Base-by-base conservation (phyloP, 495 filamentous ascomycete genomes). In the Neohortaea acidophila region DNA sequence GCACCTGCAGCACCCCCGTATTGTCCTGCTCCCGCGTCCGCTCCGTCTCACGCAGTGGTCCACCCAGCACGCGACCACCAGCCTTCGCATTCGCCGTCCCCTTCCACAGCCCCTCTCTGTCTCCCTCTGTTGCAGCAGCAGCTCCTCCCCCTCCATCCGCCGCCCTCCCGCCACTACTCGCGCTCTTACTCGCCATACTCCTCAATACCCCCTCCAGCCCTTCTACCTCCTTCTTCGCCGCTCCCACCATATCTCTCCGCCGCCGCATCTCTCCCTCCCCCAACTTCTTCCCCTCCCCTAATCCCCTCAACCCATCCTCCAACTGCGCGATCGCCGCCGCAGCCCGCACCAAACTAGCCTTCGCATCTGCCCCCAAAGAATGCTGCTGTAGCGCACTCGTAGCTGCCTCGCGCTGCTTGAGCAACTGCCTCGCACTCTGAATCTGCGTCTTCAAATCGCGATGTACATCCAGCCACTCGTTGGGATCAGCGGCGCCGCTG, bases 21-120 rank as follows among this genome's bases (percentile, higher is more conserved):
- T 99, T 99, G 53, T 94, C 89, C 40, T 89, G 60, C 61, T 93
- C 85, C 26, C 87, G 62, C 31, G 89, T 96, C 41, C 69, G 66
- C 41, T 84, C 81, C 28, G 83, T 96, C 59, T 99, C 89, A 31
- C 56, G 55, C 30, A 78, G 77, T 17, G 75, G 51, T 1, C 64
- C 76, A 0, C 91, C 91, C 4, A 96, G 64, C 3, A 94, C 81
- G 17, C 86, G 57, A 4, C 52, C 30, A 39, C 40, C n/a, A 26
- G 41, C 33, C 17, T 43, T 43, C 10, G 33, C 48, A 32, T 47
- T 47, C 21, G 49, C 44, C 15, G 24, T 59, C 33, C 62, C 52
- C 15, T 42, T 51, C 43, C 70, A 69, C 28, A 81, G 55, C n/a
- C 60, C 65, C 19, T 62, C 59, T 46, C 73, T 81, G 42, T 79